Evolutionary conservation across 306 rosid species (phyloP).

Genomic region (Clitoria ternatea): DNA sequence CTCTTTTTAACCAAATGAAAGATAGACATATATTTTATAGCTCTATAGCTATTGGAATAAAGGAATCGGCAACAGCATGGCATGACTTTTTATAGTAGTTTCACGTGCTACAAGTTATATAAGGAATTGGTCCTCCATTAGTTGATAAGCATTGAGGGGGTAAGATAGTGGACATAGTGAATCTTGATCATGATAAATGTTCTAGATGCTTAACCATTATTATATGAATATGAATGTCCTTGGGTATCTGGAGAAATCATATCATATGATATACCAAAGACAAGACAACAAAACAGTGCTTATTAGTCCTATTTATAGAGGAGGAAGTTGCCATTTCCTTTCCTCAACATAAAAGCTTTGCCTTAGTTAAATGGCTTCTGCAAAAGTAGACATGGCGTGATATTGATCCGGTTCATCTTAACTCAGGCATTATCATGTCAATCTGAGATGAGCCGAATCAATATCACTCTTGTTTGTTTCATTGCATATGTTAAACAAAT

Average conservation of each 20-base stretch:
- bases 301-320: constrained; percentile 31
- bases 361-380: constrained; percentile 19
- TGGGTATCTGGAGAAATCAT: not conserved
- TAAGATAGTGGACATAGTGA: constrained; percentile 27
- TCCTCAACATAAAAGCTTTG: constrained; percentile 6
- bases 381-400: constrained; percentile 62
- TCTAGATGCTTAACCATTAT: constrained; percentile 28
- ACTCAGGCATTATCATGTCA: not conserved
- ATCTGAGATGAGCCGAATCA: constrained; percentile 62
- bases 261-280: not conserved
- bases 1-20: too few species aligned
- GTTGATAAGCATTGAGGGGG: not conserved
- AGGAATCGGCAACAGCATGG: not conserved
- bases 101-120: constrained; percentile 2
- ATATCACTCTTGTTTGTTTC: constrained; percentile 76
- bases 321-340: not conserved
- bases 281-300: too few species aligned
- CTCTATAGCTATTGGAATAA: constrained; percentile 18
- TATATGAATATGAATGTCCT: not conserved
- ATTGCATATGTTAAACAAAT: constrained; percentile 33
- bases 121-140: constrained; percentile 31
- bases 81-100: not conserved
- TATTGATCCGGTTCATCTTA: constrained; percentile 57
- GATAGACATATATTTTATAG: too few species aligned
- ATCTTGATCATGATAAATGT: constrained; percentile 34